Evolutionary conservation across 108 stramenopile genomes (phyloP).

Genomic region (Pseudonitzschia delicatissima): DNA sequence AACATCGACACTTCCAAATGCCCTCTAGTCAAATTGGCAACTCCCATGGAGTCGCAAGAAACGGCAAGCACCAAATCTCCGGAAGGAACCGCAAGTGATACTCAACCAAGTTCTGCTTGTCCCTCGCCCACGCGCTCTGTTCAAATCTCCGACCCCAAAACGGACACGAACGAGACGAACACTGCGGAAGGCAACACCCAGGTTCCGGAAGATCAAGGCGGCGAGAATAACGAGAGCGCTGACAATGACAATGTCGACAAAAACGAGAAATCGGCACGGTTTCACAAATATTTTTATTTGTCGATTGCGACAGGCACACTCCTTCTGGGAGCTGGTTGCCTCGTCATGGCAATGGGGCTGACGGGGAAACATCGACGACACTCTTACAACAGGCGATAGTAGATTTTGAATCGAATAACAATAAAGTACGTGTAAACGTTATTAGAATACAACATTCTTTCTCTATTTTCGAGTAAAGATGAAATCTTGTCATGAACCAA

Average conservation of each 20-base stretch:
- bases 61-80: no score
- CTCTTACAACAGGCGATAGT: conserved; percentile 1
- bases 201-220: neutral
- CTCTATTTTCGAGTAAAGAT: no score
- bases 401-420: no score
- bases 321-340: conserved; percentile 45
- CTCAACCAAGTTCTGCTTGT: no score
- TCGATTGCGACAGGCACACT: conserved; percentile 41
- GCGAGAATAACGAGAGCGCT: neutral
- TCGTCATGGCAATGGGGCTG: conserved; percentile 41
- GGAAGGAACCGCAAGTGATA: no score
- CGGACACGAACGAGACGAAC: neutral
- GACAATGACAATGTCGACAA: neutral
- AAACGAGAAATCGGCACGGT: neutral
- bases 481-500: no score
- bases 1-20: neutral
- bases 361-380: conserved; percentile 1
- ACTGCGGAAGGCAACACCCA: neutral
- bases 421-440: neutral
- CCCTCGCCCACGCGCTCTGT: no score
- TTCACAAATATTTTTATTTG: conserved; percentile 42
- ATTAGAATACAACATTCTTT: no score
- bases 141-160: no score
- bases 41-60: no score
- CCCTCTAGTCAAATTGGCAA: neutral